phyloP scores from a whole-genome alignment of 2,329 filamentous ascomycete genomes.

The Lasiodiplodia citricola region DNA sequence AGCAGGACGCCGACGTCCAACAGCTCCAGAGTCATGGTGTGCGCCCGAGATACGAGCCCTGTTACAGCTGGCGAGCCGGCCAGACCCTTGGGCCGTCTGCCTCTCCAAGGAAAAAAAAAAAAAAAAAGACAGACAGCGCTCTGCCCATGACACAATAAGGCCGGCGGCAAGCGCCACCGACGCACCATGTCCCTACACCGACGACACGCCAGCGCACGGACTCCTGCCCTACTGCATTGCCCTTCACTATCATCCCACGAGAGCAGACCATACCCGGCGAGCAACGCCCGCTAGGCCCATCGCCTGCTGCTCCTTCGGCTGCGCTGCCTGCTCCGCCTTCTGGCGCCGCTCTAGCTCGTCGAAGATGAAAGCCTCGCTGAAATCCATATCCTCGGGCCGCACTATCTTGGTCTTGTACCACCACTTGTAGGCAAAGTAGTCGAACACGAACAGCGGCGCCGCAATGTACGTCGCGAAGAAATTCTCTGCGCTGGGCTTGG shows the following conservation, averaged over 20 bases:
- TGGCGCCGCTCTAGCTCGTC: slow-evolving; percentile 21
- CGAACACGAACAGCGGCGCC: slow-evolving; percentile 28
- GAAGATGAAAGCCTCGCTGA: slow-evolving; percentile 22
- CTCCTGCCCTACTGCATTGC: neutral
- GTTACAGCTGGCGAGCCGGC: slow-evolving; percentile 18
- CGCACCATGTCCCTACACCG: neutral
- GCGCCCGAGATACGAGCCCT: neutral
- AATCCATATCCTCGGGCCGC: slow-evolving; percentile 24
- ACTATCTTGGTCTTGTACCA: slow-evolving; percentile 25
- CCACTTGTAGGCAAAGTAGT: slow-evolving; percentile 27
- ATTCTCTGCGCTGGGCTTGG: slow-evolving; percentile 40
- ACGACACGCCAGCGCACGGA: neutral
- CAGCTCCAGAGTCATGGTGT: neutral
- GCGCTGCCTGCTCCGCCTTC: slow-evolving; percentile 1
- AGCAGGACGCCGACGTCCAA: neutral
- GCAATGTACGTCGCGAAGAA: slow-evolving; percentile 58
- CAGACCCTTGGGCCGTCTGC: neutral
- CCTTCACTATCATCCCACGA: slow-evolving; percentile 13
- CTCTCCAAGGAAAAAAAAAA: too few species aligned
- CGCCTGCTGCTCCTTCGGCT: neutral
- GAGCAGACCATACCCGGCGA: slow-evolving; percentile 9
- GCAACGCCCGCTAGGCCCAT: neutral
- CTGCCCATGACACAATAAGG: neutral
- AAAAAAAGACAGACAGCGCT: neutral
- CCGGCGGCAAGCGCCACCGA: neutral